A percentile compares a stretch with the other conserved stretches of the same genome.
These are phyloP conservation scores for Coccomyxa subellipsoidea DNA, from an alignment of 163 green algal species.

Conservation along the genomic window DNA sequence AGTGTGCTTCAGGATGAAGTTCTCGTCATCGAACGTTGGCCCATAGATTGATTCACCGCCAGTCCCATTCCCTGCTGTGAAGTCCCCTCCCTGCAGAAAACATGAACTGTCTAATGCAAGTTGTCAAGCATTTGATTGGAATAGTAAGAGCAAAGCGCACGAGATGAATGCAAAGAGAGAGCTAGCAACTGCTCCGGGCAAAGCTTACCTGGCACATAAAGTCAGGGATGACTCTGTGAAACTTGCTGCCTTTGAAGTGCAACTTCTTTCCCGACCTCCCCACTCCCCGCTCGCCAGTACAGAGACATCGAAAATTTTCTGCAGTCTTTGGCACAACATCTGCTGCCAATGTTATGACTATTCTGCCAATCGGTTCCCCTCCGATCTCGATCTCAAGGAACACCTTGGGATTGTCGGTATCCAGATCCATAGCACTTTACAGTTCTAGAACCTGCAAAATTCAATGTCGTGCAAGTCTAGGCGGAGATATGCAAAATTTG, in stretches of 20 bases:
- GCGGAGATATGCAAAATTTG: no score
- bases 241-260: constrained; percentile 81
- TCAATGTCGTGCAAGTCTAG: no score
- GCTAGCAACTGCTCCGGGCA: no score
- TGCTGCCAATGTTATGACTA: constrained; percentile 74
- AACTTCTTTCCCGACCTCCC: constrained; percentile 60
- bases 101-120: constrained; percentile 5
- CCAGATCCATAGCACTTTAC: neutral
- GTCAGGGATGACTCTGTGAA: constrained; percentile 67
- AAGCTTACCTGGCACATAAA: constrained; percentile 56
- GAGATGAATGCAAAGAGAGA: no score
- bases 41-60: constrained; percentile 97
- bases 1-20: constrained; percentile 44
- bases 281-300: constrained; percentile 74
- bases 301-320: constrained; percentile 80
- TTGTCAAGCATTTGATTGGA: no score
- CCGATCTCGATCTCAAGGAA: constrained; percentile 82
- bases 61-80: constrained; percentile 78
- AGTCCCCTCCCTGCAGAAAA: constrained; percentile 55
- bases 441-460: no score
- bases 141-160: no score
- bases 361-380: constrained; percentile 55
- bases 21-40: constrained; percentile 73
- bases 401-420: constrained; percentile 55
- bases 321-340: constrained; percentile 44